A percentile compares a stretch with the other conserved stretches of the same genome.
These are phyloP conservation scores for Phyllosticta paracitricarpa DNA, from an alignment of 2,329 filamentous ascomycete genomes.

Conservation along the genomic window DNA sequence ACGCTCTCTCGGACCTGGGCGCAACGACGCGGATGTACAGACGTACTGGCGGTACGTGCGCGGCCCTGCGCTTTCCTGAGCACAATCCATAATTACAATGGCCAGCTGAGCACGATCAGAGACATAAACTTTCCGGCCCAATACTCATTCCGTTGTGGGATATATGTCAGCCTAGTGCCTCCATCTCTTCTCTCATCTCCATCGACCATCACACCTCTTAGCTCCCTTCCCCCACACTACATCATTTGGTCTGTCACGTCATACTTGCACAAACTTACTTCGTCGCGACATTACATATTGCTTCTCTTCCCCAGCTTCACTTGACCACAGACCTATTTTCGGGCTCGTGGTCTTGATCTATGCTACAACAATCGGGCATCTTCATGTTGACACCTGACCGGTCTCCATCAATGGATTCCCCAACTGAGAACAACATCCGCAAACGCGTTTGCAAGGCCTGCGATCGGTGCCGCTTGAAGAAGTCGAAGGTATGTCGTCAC, in stretches of 20 bases:
- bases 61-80: conserved; percentile 4
- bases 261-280: neutral
- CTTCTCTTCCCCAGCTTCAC: neutral
- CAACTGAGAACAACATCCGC: conserved; percentile 38
- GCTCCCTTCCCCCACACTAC: conserved; percentile 20
- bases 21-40: conserved; percentile 10
- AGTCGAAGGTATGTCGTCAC: conserved; percentile 46
- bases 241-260: neutral
- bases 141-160: conserved; percentile 5
- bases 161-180: conserved; percentile 9
- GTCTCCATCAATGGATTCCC: conserved; percentile 27
- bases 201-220: neutral
- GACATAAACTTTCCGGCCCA: conserved; percentile 10
- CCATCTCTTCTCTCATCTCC: conserved; percentile 1
- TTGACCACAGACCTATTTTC: neutral
- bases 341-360: neutral
- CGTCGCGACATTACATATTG: neutral
- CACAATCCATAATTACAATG: conserved; percentile 11
- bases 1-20: conserved; percentile 7
- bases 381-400: conserved; percentile 14
- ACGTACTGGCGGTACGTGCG: conserved; percentile 11
- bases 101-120: conserved; percentile 6
- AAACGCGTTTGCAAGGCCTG: conserved; percentile 59
- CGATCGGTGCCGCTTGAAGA: conserved; percentile 56
- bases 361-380: neutral